Conservation (phyloP, 2,329 filamentous ascomycete genomes). For the Ceratocystis huliohia region DNA sequence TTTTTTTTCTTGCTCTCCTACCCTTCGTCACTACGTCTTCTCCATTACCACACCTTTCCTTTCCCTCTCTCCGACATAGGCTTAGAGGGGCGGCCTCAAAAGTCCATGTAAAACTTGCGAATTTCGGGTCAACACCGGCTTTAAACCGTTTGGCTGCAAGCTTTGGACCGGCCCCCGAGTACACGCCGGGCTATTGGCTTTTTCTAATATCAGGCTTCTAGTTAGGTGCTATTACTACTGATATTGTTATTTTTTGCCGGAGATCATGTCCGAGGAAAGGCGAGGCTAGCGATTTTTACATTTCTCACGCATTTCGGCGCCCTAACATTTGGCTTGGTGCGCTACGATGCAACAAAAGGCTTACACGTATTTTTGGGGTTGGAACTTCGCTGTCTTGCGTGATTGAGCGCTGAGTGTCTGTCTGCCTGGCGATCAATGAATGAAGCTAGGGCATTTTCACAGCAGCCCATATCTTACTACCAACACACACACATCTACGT, state of each 20-base stretch:
- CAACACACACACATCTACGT: not conserved
- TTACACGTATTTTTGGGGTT: too few species aligned
- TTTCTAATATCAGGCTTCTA: not conserved
- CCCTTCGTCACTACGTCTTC: not conserved
- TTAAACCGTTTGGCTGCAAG: not conserved
- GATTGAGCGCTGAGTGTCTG: too few species aligned
- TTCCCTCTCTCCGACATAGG: not conserved
- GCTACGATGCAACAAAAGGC: too few species aligned
- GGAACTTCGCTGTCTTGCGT: too few species aligned
- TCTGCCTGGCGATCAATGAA: too few species aligned
- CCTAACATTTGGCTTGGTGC: not conserved
- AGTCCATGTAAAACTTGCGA: not conserved
- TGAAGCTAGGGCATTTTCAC: too few species aligned
- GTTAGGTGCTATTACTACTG: not conserved
- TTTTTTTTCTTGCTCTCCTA: not conserved
- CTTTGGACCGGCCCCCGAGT: not conserved
- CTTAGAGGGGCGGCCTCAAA: not conserved
- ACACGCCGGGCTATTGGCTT: not conserved
- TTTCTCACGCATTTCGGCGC: not conserved
- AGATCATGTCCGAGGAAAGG: slow-evolving; percentile 7
- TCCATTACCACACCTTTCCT: not conserved
- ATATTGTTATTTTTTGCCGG: not conserved
- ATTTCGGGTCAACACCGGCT: not conserved
- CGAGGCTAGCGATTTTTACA: not conserved
- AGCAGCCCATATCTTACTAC: too few species aligned